Evolutionary conservation across 2,329 filamentous ascomycete species (phyloP), one percentile per base, ranked within the genome.

Genomic region (Colletotrichum kahawae): DNA sequence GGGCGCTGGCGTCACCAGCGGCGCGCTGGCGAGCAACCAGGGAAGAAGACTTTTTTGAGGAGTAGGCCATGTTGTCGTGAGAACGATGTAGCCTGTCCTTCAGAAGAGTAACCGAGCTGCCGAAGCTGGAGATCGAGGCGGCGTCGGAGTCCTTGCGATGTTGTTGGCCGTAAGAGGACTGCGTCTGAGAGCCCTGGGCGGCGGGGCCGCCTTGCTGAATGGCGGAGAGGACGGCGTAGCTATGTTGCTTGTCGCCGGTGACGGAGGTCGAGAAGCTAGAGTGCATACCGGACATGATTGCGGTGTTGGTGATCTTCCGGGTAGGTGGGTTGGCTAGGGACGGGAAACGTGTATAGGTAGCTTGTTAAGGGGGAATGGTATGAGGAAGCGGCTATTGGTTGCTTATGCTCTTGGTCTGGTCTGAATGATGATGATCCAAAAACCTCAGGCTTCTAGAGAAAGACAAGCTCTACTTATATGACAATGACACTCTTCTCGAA

Each of bases 111-210:
- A 60, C 14, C 18, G 74, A 70, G 66, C 74, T 76, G 36, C 66
- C 71, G 72, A 81, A 78, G 76, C 65, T 75, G 34, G 74, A 78
- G 51, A 74, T 60, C 7, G 74, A 76, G 51, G 74, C 71, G 51
- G 65, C 38, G 34, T 76, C 74, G 27, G 65, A 64, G 12, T 60
- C 68, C 27, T 77, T 73, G 13, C 9, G 27, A 18, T 56, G 27
- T 66, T 54, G 14, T 56, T 65, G 56, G 54, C 54, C 29, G 65
- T 62, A 31, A 68, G 31, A 67, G 56, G 13, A 56, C 36, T 66
- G 67, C 36, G 38, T 54, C 51, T 43, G 63, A 33, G 68, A 56
- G 56, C 36, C 75, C 14, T 62, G 31, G 33, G 74, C 29, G 63
- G 64, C 43, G 27, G 64, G 51, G 18, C 63, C 71, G 14, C 63